Percentiles rank a stretch among this genome's conserved stretches.
Evolutionary conservation across 768 basidiomycete genomes (phyloP).

Genomic region (Naematelia aurantialba): DNA sequence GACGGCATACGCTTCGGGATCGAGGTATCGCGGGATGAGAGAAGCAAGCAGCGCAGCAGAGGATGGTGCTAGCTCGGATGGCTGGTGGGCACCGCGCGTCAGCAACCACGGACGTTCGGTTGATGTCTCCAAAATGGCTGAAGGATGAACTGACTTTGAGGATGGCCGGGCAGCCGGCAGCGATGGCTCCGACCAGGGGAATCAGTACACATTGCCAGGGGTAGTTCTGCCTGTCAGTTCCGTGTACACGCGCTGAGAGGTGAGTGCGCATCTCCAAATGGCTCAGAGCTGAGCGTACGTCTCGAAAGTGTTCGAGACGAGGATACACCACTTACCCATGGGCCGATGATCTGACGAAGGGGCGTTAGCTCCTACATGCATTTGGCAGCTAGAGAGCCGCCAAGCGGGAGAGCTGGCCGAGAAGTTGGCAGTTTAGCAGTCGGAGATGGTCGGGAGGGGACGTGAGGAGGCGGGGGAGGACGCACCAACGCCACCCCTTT

Average conservation of each 20-base stretch:
- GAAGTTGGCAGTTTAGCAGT: neutral
- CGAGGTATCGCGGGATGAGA: constrained; percentile 44
- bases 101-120: too few species aligned
- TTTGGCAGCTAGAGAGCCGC: too few species aligned
- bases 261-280: too few species aligned
- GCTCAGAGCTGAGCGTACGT: too few species aligned
- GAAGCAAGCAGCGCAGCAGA: constrained; percentile 38
- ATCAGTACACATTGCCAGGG: constrained; percentile 43
- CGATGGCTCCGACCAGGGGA: constrained; percentile 46
- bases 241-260: neutral
- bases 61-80: constrained; percentile 44
- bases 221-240: constrained; percentile 36
- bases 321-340: constrained; percentile 47
- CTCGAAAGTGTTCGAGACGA: too few species aligned
- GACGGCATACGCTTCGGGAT: constrained; percentile 42
- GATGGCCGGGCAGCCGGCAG: constrained; percentile 49
- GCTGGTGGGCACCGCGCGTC: constrained; percentile 27
- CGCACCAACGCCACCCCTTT: constrained; percentile 43
- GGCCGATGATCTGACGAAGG: constrained; percentile 33
- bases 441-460: too few species aligned
- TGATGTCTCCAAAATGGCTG: too few species aligned
- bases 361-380: neutral
- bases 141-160: constrained; percentile 45
- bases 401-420: too few species aligned
- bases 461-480: neutral